Evolutionary conservation across 768 basidiomycete genomes (phyloP).

Genomic region (Clathrus columnatus): DNA sequence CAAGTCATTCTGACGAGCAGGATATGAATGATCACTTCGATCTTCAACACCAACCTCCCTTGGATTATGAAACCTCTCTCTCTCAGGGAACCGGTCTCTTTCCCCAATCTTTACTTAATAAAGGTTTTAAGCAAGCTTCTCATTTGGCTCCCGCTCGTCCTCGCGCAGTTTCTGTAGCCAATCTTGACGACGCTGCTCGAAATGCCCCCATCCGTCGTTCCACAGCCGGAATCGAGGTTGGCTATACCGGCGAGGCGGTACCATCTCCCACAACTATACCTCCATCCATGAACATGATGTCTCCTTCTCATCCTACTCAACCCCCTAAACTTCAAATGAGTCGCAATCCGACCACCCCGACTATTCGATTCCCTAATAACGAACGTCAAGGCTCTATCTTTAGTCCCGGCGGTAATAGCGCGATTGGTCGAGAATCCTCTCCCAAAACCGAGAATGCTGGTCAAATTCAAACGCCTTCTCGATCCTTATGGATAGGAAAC

Average conservation of each 20-base stretch:
- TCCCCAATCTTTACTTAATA: conserved; percentile 33
- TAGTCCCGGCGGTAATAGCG: conserved; percentile 43
- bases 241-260: conserved; percentile 41
- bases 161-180: conserved; percentile 83
- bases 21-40: conserved; percentile 63
- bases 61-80: conserved; percentile 9
- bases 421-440: conserved; percentile 68
- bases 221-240: conserved; percentile 48
- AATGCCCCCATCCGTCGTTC: conserved; percentile 53
- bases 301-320: conserved; percentile 13
- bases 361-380: conserved; percentile 64
- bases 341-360: conserved; percentile 36
- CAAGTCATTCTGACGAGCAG: conserved; percentile 59
- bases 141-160: conserved; percentile 54
- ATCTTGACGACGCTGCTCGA: conserved; percentile 71
- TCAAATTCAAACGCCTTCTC: conserved; percentile 87
- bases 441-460: conserved; percentile 70
- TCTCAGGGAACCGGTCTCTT: conserved; percentile 1
- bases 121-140: conserved; percentile 67
- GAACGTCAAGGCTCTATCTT: conserved; percentile 53
- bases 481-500: conserved; percentile 98
- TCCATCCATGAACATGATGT: conserved; percentile 6
- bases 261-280: conserved; percentile 34
- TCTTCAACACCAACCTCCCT: conserved; percentile 20
- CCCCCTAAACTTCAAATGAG: conserved; percentile 43